Conservation (phyloP, 2,329 filamentous ascomycete genomes). For the Colletotrichum sp. region DNA sequence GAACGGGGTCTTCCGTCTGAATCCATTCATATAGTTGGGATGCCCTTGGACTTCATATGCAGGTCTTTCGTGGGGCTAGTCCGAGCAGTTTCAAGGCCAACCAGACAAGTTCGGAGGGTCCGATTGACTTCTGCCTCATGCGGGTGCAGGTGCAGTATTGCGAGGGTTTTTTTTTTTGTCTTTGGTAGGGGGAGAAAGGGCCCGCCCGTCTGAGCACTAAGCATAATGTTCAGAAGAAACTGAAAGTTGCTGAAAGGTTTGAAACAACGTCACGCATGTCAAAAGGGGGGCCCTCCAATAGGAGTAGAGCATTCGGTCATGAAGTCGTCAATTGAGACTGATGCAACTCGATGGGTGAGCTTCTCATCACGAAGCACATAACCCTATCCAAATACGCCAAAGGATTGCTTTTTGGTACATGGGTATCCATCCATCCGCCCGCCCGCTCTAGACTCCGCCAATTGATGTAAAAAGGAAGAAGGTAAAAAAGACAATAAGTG, state of each 20-base stretch:
- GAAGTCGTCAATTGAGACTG: background rate
- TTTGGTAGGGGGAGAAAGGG: background rate
- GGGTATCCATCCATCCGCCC: conserved; percentile 1
- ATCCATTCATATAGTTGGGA: background rate
- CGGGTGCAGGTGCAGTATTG: background rate
- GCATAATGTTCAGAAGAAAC: background rate
- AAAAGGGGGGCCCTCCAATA: background rate
- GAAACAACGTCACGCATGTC: background rate
- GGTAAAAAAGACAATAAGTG: background rate
- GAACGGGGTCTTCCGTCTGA: background rate
- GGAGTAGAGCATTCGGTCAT: background rate
- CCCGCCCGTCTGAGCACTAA: background rate
- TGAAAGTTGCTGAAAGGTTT: background rate
- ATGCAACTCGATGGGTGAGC: background rate
- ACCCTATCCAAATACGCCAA: background rate
- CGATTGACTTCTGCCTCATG: background rate
- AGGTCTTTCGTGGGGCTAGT: background rate
- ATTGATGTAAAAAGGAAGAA: background rate
- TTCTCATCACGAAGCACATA: background rate
- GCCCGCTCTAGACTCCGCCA: conserved; percentile 2
- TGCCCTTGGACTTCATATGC: background rate
- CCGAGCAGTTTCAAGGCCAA: background rate
- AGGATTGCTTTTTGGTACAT: conserved; percentile 10
- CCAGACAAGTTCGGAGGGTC: background rate
- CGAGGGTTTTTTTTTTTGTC: background rate